phyloP scores from a whole-genome alignment of 768 basidiomycete species.

The Amanita rubescens region DNA sequence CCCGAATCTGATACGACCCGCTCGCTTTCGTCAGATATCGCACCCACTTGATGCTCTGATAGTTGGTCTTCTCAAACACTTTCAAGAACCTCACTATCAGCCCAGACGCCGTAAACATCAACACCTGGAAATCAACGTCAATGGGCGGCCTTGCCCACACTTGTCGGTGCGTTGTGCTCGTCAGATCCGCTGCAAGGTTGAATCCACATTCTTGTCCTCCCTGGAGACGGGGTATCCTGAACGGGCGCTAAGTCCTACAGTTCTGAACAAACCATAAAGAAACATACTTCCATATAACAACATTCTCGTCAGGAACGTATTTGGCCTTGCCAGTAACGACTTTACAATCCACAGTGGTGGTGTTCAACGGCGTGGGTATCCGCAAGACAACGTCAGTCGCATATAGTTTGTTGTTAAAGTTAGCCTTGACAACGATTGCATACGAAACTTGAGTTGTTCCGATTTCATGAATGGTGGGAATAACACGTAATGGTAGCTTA shows the following conservation, averaged over 20 bases:
- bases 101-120: slow-evolving; percentile 98
- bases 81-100: slow-evolving; percentile 95
- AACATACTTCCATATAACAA: slow-evolving; percentile 96
- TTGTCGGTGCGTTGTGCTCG: slow-evolving; percentile 86
- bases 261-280: background rate
- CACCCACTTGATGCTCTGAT: slow-evolving; percentile 95
- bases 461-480: slow-evolving; percentile 88
- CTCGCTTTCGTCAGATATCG: slow-evolving; percentile 91
- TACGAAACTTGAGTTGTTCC: slow-evolving; percentile 92
- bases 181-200: slow-evolving; percentile 73
- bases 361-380: slow-evolving; percentile 95
- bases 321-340: slow-evolving; percentile 92
- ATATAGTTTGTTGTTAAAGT: slow-evolving; percentile 86
- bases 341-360: slow-evolving; percentile 88
- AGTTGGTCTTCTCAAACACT: slow-evolving; percentile 94
- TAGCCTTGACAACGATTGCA: slow-evolving; percentile 78
- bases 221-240: slow-evolving; percentile 87
- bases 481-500: slow-evolving; percentile 85
- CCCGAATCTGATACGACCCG: slow-evolving; percentile 90
- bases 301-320: slow-evolving; percentile 92
- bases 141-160: slow-evolving; percentile 98
- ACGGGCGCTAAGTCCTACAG: background rate
- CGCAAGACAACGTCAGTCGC: slow-evolving; percentile 88
- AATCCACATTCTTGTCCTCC: slow-evolving; percentile 89
- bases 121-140: slow-evolving; percentile 96